phyloP scores from a whole-genome alignment of 176 grass and related monocot genomes.

The Oryza glumipatula region DNA sequence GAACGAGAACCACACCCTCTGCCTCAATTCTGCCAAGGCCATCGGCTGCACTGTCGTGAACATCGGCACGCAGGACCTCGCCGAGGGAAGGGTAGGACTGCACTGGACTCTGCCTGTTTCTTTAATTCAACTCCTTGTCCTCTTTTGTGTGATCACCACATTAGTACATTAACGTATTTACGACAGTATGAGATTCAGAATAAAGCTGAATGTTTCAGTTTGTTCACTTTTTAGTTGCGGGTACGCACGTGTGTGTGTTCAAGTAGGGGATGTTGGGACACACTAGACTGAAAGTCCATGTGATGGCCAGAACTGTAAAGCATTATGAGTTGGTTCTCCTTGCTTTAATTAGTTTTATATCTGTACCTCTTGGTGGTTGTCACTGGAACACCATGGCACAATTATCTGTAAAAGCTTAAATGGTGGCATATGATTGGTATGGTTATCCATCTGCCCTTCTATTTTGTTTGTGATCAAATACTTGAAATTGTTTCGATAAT shows the following conservation, averaged over 20 bases:
- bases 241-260: conserved; percentile 13
- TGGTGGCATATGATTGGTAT: conserved; percentile 36
- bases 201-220: conserved; percentile 26
- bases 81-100: conserved; percentile 83
- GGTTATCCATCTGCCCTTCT: conserved; percentile 10
- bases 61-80: conserved; percentile 92
- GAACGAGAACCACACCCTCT: conserved; percentile 96
- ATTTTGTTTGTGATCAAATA: background rate
- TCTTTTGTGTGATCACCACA: background rate
- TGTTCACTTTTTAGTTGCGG: conserved; percentile 34
- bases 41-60: conserved; percentile 97
- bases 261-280: conserved; percentile 29
- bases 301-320: conserved; percentile 38
- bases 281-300: conserved; percentile 39
- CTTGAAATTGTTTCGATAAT: conserved; percentile 12
- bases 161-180: conserved; percentile 15
- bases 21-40: conserved; percentile 93
- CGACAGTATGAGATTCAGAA: conserved; percentile 17
- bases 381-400: conserved; percentile 27
- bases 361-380: conserved; percentile 45
- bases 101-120: background rate
- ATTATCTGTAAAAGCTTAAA: conserved; percentile 35
- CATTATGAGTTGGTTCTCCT: conserved; percentile 13
- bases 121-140: background rate
- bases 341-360: conserved; percentile 32